Percentiles rank a stretch among this genome's conserved stretches.
Conservation (phyloP, 139 green algal genomes). For the Chlorella vulgaris region DNA sequence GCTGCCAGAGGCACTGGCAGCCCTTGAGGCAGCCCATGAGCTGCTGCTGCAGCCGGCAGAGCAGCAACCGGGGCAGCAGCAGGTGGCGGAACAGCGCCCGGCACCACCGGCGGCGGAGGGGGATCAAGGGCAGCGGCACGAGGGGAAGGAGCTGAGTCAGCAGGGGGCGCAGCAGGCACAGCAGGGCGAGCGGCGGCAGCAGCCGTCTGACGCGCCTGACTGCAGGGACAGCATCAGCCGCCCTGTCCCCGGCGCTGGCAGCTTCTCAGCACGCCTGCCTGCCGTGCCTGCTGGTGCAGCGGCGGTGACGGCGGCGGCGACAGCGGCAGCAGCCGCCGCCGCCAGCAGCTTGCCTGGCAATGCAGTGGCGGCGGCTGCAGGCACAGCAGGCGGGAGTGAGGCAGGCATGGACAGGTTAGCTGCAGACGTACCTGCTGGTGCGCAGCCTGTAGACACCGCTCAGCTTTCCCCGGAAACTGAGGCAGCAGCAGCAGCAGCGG, state of each 20-base stretch:
- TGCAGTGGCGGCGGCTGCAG: no score
- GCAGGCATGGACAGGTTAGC: no score
- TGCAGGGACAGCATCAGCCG: no score
- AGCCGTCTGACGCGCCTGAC: background rate
- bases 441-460: background rate
- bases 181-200: background rate
- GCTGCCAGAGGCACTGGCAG: slow-evolving; percentile 59
- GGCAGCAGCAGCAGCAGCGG: background rate
- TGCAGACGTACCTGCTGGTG: no score
- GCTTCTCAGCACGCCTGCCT: no score
- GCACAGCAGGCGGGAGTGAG: no score
- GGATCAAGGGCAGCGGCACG: background rate
- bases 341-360: no score
- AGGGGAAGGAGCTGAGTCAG: background rate
- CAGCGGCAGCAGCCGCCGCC: background rate
- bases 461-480: background rate
- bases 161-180: no score
- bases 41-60: background rate
- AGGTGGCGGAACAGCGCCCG: no score
- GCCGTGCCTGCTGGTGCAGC: no score
- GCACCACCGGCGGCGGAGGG: no score
- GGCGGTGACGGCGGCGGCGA: background rate
- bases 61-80: background rate
- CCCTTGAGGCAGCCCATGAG: slow-evolving; percentile 28
- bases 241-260: no score